Evolutionary conservation across 768 basidiomycete species (phyloP).

Genomic region (Steccherinum ochraceum): DNA sequence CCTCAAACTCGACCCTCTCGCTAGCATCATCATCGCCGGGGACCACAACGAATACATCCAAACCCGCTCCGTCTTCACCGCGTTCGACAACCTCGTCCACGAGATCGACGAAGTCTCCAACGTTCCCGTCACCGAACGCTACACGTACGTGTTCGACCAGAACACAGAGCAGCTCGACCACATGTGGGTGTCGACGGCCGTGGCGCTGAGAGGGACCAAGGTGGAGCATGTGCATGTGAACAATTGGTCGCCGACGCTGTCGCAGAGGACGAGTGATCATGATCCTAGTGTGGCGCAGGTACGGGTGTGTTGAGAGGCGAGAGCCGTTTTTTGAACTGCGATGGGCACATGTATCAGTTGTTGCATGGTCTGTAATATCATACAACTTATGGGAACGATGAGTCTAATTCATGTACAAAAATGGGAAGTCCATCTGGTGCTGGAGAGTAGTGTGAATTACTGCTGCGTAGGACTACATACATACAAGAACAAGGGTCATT

Average conservation of each 20-base stretch:
- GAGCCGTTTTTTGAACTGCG: too few relatives aligned
- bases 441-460: neutral
- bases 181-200: slow-evolving; percentile 36
- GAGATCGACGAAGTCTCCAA: slow-evolving; percentile 46
- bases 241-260: slow-evolving; percentile 39
- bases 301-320: slow-evolving; percentile 36
- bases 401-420: too few relatives aligned
- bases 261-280: slow-evolving; percentile 45
- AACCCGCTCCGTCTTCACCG: slow-evolving; percentile 43
- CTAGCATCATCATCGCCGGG: slow-evolving; percentile 49
- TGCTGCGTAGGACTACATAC: neutral
- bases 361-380: too few relatives aligned
- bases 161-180: slow-evolving; percentile 55
- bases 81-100: slow-evolving; percentile 33
- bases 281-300: slow-evolving; percentile 50
- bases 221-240: slow-evolving; percentile 57
- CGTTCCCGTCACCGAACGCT: slow-evolving; percentile 42
- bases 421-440: too few relatives aligned
- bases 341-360: too few relatives aligned
- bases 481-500: neutral
- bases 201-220: slow-evolving; percentile 26
- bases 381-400: too few relatives aligned
- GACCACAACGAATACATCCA: slow-evolving; percentile 57
- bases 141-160: slow-evolving; percentile 56
- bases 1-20: slow-evolving; percentile 33